These are phyloP conservation scores for Piromyces finnis DNA, from an alignment of 192 early-diverging fungal species.

Conservation along the genomic window DNA sequence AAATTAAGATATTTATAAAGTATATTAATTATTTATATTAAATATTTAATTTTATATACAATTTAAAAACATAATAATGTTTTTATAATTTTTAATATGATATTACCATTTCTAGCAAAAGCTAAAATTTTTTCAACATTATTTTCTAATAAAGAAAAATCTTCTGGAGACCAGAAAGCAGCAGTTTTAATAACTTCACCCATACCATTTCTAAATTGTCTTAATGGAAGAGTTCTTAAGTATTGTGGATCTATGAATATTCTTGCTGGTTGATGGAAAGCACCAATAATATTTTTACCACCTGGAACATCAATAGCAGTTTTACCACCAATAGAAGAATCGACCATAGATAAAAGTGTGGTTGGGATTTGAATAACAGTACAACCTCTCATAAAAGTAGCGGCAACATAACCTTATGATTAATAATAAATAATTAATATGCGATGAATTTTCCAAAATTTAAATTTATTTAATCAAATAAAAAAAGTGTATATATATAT, in stretches of 20 bases:
- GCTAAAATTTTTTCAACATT: slow-evolving; percentile 60
- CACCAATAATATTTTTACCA: slow-evolving; percentile 89
- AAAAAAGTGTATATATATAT: too few species aligned
- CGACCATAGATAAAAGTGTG: slow-evolving; percentile 90
- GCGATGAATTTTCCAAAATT: too few species aligned
- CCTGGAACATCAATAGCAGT: slow-evolving; percentile 89
- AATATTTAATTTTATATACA: too few species aligned
- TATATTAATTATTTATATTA: too few species aligned
- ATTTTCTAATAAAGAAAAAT: slow-evolving; percentile 82
- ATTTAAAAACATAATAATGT: too few species aligned
- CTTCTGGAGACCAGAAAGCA: slow-evolving; percentile 70
- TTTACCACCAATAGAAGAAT: slow-evolving; percentile 94
- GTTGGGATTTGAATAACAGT: slow-evolving; percentile 92
- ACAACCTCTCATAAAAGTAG: slow-evolving; percentile 94
- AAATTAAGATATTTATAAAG: too few species aligned
- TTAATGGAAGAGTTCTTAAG: slow-evolving; percentile 64
- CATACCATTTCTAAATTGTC: slow-evolving; percentile 92
- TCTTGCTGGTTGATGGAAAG: slow-evolving; percentile 88
- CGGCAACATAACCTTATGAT: slow-evolving; percentile 68
- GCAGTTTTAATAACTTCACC: slow-evolving; percentile 97
- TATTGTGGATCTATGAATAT: slow-evolving; percentile 83
- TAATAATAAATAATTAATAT: too few species aligned
- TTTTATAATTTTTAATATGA: too few species aligned
- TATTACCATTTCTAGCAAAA: slow-evolving; percentile 16
- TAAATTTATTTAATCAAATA: too few species aligned